Percentiles rank a stretch among this genome's conserved stretches.
phyloP scores from a whole-genome alignment of 768 basidiomycete genomes.

The Brasilioporus rufonigricans region DNA sequence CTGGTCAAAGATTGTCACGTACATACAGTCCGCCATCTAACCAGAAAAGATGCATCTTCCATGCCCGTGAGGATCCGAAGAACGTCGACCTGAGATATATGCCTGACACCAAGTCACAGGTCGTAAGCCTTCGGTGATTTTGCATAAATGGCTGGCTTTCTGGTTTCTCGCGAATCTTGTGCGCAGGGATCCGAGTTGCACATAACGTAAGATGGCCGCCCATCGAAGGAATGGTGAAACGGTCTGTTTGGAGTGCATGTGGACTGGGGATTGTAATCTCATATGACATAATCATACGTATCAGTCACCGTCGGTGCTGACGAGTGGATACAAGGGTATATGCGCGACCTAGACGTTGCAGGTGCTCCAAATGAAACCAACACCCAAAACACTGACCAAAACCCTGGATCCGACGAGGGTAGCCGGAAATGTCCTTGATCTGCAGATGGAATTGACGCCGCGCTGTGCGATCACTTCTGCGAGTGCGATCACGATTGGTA shows the following conservation, averaged over 20 bases:
- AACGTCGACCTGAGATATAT: not conserved
- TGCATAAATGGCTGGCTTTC: not conserved
- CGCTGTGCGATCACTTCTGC: constrained; percentile 4
- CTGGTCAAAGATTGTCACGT: not conserved
- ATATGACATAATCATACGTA: not conserved
- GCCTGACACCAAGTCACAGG: not conserved
- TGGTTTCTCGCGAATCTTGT: constrained; percentile 3
- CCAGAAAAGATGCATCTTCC: not conserved
- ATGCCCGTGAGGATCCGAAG: not conserved
- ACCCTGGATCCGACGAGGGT: constrained; percentile 1
- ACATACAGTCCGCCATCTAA: not conserved
- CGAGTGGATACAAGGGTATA: not conserved
- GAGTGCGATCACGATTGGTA: constrained; percentile 24
- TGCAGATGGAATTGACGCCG: constrained; percentile 9
- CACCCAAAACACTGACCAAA: not conserved
- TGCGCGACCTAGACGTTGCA: not conserved
- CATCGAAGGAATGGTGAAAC: not conserved
- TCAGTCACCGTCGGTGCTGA: not conserved
- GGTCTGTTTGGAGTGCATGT: not conserved
- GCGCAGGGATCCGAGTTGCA: constrained; percentile 1
- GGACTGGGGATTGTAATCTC: not conserved
- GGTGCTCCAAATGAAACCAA: constrained; percentile 1
- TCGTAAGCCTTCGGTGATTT: not conserved
- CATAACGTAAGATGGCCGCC: constrained; percentile 17
- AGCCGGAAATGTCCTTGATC: constrained; percentile 13